Evolutionary conservation across 805 yeast genomes (phyloP), one percentile per base, ranked within the genome.

Genomic region (Candida fluviatilis): DNA sequence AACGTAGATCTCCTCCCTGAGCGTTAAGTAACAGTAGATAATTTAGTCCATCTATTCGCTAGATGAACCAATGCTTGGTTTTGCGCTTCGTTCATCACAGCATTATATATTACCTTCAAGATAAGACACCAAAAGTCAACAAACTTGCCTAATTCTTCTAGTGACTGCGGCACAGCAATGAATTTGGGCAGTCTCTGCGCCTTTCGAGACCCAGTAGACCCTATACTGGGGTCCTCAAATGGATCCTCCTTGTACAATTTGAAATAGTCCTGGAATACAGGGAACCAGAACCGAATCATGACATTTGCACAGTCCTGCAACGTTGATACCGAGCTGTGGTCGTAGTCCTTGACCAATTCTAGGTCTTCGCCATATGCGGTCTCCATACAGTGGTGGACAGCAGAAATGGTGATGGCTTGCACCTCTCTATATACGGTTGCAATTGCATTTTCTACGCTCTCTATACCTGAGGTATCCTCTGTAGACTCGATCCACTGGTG

Each of bases 211-310:
- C 13, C 31, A 14, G 33, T 10, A 30, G 28, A 37, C 12, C 37
- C 51, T 19, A 24, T 13, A n/a, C 23, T 15, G 6, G 18, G 19
- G 38, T 43, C 51, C 13, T 44, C 48, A 35, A 53, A 60, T 2
- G 61, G 59, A 11, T 30, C 39, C 13, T 47, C 41, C 4, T 33
- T 33, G 35, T 23, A 44, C 14, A 18, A 35, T 23, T 6, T 27
- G 40, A 82, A 75, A 40, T 70, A 74, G 2, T 64, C 75, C 3
- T 71, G 55, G 50, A 84, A 84, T 1, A 77, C 82, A 1, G 88
- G 69, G 1, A 76, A 51, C 73, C 80, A 71, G 48, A 66, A 76
- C 46, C 73, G 54, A 5, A 60, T 57, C 11, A 84, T 52, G 4
- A 62, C 55, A 1, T 56, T 47, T 2, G 73, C 56, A 16, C 78